Conservation (phyloP, 1,284 basidiomycete species). For the Mrakiaceae sp. region DNA sequence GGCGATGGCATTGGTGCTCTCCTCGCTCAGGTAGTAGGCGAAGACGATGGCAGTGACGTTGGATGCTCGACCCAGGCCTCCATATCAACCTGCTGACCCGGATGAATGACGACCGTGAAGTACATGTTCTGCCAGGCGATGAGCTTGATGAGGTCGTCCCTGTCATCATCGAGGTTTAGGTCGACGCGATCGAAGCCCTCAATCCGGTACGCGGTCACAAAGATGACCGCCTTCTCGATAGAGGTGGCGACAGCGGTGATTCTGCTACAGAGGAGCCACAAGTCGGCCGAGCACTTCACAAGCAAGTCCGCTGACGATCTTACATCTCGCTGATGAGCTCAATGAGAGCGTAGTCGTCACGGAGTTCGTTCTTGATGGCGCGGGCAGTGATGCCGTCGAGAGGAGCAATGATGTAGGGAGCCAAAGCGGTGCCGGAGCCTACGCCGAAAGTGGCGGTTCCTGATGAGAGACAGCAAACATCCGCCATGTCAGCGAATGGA, state of each 20-base stretch:
- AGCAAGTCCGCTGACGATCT: no score
- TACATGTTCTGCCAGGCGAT: slow-evolving; percentile 3
- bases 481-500: no score
- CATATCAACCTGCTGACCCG: slow-evolving; percentile 26
- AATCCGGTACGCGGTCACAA: slow-evolving; percentile 17
- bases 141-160: slow-evolving; percentile 5
- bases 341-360: slow-evolving; percentile 28
- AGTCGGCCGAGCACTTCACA: neutral
- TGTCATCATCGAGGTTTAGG: slow-evolving; percentile 29
- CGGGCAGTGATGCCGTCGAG: slow-evolving; percentile 30
- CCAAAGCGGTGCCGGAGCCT: slow-evolving; percentile 30
- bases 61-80: slow-evolving; percentile 11
- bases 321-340: no score
- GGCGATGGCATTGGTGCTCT: slow-evolving; percentile 22
- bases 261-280: no score
- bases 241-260: neutral
- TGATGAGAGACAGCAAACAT: no score
- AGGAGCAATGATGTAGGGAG: slow-evolving; percentile 24
- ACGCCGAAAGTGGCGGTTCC: slow-evolving; percentile 33
- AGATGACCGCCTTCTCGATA: slow-evolving; percentile 19
- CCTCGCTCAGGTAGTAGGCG: slow-evolving; percentile 13
- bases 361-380: slow-evolving; percentile 22
- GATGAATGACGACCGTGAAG: neutral
- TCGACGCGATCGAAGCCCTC: slow-evolving; percentile 23
- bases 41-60: slow-evolving; percentile 16